Percentiles rank a stretch among this genome's conserved stretches.
phyloP scores from a whole-genome alignment of 1,284 basidiomycete species.

The Ganoderma sinense region DNA sequence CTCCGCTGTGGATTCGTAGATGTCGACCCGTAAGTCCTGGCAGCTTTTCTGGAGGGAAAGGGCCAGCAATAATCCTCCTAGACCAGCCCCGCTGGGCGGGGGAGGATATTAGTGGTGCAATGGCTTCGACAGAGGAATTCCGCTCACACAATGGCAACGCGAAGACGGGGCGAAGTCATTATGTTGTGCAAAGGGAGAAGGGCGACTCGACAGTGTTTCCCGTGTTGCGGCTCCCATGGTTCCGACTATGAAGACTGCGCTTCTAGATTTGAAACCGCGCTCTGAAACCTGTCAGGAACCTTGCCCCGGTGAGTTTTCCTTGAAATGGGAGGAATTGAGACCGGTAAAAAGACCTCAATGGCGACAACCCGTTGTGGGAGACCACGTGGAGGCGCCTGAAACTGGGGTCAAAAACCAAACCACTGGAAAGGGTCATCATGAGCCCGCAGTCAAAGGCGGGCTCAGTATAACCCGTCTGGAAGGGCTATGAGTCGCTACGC shows the following conservation, averaged over 20 bases:
- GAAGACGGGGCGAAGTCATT: not conserved
- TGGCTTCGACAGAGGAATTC: not conserved
- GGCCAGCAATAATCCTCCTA: constrained; percentile 45
- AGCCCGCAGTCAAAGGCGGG: not conserved
- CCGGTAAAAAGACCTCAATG: not conserved
- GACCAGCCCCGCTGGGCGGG: constrained; percentile 44
- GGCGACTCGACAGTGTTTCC: not conserved
- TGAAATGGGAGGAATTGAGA: not conserved
- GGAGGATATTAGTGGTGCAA: not conserved
- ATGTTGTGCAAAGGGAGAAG: not conserved
- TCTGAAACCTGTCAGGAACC: not conserved
- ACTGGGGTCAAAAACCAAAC: not conserved
- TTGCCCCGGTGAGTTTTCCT: not conserved
- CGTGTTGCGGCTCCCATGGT: not conserved
- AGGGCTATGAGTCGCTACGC: not conserved
- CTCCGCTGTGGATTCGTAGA: constrained; percentile 48
- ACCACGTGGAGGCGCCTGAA: not conserved
- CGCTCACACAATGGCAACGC: constrained; percentile 4
- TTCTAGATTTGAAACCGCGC: not conserved
- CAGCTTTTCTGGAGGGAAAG: constrained; percentile 43
- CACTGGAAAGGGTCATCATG: not conserved
- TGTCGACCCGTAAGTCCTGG: constrained; percentile 46
- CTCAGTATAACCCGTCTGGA: not conserved
- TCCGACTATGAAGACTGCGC: not conserved
- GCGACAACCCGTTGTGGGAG: not conserved